These are phyloP conservation scores for Trichoderma aggressivum DNA, from an alignment of 2,329 filamentous ascomycete genomes.

Conservation along the genomic window DNA sequence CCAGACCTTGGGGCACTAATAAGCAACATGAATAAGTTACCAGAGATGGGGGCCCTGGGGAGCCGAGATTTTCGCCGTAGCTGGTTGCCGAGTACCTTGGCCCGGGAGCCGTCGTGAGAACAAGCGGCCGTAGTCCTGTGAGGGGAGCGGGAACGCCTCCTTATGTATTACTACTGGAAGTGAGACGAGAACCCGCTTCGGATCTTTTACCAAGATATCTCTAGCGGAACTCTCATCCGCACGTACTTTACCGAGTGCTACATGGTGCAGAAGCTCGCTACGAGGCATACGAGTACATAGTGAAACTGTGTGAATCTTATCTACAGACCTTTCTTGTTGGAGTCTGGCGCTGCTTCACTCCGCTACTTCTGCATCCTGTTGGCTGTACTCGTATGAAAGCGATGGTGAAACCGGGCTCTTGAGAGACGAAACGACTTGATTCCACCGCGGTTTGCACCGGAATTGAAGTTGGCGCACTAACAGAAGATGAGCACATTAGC, in stretches of 20 bases:
- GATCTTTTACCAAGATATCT: neutral
- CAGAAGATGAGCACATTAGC: neutral
- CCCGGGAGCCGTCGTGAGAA: neutral
- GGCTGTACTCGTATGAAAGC: neutral
- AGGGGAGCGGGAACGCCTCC: neutral
- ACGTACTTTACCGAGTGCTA: neutral
- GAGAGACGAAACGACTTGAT: neutral
- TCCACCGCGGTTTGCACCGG: neutral
- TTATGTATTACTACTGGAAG: conserved; percentile 2
- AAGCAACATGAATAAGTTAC: neutral
- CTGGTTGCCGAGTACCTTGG: neutral
- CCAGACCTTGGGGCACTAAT: neutral
- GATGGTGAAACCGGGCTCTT: too few species aligned
- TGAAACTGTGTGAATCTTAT: neutral
- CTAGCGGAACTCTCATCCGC: neutral
- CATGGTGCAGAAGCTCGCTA: neutral
- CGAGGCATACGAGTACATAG: neutral
- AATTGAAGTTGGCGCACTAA: neutral
- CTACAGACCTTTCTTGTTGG: neutral
- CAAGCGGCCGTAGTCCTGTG: neutral
- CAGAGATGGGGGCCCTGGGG: neutral
- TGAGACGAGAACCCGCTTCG: neutral
- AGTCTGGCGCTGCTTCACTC: neutral
- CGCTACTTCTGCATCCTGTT: neutral
- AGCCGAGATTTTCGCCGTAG: neutral